Percentiles rank a stretch among this genome's conserved stretches.
Evolutionary conservation across 805 yeast species (phyloP).

Genomic region (Nakazawaea wickerhamii): DNA sequence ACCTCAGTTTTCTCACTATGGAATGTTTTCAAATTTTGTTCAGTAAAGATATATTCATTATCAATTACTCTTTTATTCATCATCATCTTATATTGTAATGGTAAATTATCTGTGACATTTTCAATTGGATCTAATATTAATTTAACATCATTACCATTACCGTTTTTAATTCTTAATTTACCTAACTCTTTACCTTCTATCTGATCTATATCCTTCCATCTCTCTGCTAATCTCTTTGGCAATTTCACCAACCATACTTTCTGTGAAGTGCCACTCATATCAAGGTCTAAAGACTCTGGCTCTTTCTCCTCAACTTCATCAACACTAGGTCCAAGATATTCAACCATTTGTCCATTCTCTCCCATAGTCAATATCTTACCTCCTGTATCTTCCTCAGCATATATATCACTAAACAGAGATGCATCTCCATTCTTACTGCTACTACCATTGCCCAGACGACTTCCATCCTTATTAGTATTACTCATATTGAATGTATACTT

Average conservation of each 20-base stretch:
- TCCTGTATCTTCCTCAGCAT: slow-evolving; percentile 29
- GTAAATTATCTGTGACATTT: slow-evolving; percentile 51
- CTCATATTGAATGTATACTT: neutral
- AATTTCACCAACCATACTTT: slow-evolving; percentile 90
- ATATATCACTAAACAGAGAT: slow-evolving; percentile 26
- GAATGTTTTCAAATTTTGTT: slow-evolving; percentile 66
- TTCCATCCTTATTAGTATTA: slow-evolving; percentile 12
- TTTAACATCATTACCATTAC: slow-evolving; percentile 39
- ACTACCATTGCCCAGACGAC: slow-evolving; percentile 16
- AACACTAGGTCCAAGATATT: slow-evolving; percentile 37
- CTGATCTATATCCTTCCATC: slow-evolving; percentile 63
- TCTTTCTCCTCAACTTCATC: slow-evolving; percentile 31
- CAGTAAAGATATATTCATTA: slow-evolving; percentile 85
- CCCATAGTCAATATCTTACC: slow-evolving; percentile 22
- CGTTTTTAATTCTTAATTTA: slow-evolving; percentile 65
- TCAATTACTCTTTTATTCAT: slow-evolving; percentile 74
- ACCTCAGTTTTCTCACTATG: slow-evolving; percentile 46
- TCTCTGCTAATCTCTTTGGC: slow-evolving; percentile 80
- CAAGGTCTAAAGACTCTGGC: slow-evolving; percentile 74
- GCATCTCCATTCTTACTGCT: slow-evolving; percentile 21
- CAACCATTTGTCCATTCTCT: slow-evolving; percentile 25
- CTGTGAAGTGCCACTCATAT: slow-evolving; percentile 52
- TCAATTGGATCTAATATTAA: slow-evolving; percentile 48
- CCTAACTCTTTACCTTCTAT: slow-evolving; percentile 76
- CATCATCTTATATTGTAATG: slow-evolving; percentile 78